Evolutionary conservation across 1,284 basidiomycete species (phyloP).

Genomic region (Ustilago sp.): DNA sequence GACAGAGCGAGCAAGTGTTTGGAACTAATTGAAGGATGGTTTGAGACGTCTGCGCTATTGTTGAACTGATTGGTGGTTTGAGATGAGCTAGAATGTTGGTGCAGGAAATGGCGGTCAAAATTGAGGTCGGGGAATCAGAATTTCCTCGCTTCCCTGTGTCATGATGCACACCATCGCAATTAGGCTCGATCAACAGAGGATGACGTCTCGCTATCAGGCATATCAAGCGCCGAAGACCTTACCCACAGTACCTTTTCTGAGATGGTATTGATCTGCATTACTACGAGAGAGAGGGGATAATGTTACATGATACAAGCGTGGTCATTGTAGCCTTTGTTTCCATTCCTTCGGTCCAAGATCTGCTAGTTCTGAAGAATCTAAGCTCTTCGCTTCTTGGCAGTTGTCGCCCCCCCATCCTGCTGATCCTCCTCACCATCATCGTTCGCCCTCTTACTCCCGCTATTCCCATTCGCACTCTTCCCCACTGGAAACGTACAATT

Average conservation of each 20-base stretch:
- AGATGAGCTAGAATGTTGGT: too few relatives aligned
- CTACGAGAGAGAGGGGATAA: not conserved
- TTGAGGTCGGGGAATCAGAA: too few relatives aligned
- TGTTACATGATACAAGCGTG: conserved; percentile 18
- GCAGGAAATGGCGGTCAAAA: too few relatives aligned
- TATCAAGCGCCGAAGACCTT: too few relatives aligned
- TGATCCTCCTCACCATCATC: conserved; percentile 23
- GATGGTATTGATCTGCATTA: not conserved
- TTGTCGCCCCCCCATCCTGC: conserved; percentile 12
- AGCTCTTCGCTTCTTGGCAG: conserved; percentile 27
- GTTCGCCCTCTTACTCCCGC: conserved; percentile 15
- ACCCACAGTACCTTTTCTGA: not conserved
- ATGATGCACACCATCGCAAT: too few relatives aligned
- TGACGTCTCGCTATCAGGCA: too few relatives aligned
- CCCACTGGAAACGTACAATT: conserved; percentile 43
- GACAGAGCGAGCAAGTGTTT: too few relatives aligned
- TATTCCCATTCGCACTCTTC: conserved; percentile 16
- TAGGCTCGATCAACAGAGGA: too few relatives aligned
- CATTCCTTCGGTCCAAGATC: not conserved
- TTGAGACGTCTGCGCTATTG: too few relatives aligned
- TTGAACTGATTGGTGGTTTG: too few relatives aligned
- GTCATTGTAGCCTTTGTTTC: conserved; percentile 18
- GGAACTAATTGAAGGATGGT: too few relatives aligned
- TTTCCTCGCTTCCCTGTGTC: too few relatives aligned
- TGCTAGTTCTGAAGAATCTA: not conserved